Conservation (phyloP, 2,329 filamentous ascomycete species). For the Biscogniauxia mediterranea region DNA sequence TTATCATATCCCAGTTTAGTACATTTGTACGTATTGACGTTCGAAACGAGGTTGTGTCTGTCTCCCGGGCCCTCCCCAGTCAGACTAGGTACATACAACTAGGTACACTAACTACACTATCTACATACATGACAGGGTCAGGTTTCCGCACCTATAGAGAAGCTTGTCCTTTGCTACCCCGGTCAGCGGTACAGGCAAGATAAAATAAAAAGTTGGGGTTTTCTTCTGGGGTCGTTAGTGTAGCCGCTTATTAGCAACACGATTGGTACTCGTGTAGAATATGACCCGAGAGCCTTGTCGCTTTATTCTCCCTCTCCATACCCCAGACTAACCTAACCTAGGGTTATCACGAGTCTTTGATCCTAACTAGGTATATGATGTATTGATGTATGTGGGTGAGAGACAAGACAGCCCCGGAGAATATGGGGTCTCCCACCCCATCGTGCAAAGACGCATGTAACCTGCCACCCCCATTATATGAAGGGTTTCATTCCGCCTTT, state of each 20-base stretch:
- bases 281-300: background rate
- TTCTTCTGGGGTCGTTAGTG: background rate
- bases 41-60: too few species aligned
- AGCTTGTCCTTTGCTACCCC: background rate
- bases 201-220: too few species aligned
- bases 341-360: too few species aligned
- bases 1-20: too few species aligned
- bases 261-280: background rate
- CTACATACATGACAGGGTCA: background rate
- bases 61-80: too few species aligned
- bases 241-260: background rate
- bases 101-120: background rate
- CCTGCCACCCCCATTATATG: background rate
- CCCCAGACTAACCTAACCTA: too few species aligned
- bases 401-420: background rate
- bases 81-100: too few species aligned
- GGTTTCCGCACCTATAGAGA: slow-evolving; percentile 17
- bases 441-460: background rate
- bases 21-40: too few species aligned
- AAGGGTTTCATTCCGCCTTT: background rate
- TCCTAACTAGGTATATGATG: too few species aligned
- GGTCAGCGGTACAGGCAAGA: background rate
- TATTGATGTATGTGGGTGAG: background rate
- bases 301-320: background rate
- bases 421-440: background rate